Conservation (phyloP, 75 land plant species). For the Sequoiadendron giganteum region DNA sequence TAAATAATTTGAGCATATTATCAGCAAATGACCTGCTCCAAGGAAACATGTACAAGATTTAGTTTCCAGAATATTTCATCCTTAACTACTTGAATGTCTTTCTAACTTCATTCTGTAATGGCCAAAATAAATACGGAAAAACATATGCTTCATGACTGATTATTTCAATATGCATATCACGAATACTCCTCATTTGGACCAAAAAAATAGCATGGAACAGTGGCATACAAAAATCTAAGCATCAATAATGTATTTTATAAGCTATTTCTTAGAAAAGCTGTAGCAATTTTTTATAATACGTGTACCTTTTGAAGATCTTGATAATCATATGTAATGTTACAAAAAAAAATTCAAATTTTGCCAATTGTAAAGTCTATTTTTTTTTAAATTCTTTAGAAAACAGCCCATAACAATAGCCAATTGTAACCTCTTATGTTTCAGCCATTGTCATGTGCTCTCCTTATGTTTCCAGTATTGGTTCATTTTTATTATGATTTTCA, state of each 20-base stretch:
- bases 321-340: background rate
- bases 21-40: background rate
- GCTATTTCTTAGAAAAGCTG: background rate
- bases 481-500: no score
- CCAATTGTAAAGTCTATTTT: background rate
- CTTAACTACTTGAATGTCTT: background rate
- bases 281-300: background rate
- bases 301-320: background rate
- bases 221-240: background rate
- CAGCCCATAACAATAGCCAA: background rate
- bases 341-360: background rate
- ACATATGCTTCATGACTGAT: background rate
- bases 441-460: no score
- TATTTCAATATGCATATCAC: background rate
- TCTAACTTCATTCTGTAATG: background rate
- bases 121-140: background rate
- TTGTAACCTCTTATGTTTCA: no score
- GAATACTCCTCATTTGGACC: background rate
- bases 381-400: background rate
- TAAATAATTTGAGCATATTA: background rate
- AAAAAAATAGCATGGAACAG: background rate
- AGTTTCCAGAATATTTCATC: background rate
- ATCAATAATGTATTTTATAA: background rate
- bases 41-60: background rate
- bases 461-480: no score